Conservation (phyloP, 2,329 filamentous ascomycete species). For the Fusarium equiseti region DNA sequence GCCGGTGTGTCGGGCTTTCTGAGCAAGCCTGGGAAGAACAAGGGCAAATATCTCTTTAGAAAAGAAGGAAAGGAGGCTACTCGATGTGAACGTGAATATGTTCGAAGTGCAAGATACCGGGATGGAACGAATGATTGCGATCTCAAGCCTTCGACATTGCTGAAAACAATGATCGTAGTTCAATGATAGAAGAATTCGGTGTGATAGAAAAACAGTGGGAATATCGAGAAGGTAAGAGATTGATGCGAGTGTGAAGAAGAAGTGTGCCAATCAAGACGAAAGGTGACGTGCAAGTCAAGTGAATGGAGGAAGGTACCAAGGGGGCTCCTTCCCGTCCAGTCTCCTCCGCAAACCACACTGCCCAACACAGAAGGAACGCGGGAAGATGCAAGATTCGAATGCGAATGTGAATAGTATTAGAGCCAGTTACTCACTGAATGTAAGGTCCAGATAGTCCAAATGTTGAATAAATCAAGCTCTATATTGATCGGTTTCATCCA, state of each 20-base stretch:
- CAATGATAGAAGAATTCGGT: slow-evolving; percentile 12
- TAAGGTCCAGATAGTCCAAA: slow-evolving; percentile 17
- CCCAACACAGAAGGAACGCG: background rate
- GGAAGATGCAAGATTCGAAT: background rate
- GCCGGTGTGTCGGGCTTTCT: slow-evolving; percentile 14
- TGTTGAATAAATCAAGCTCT: slow-evolving; percentile 14
- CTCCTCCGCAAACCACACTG: background rate
- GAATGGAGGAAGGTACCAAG: slow-evolving; percentile 10
- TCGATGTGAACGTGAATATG: slow-evolving; percentile 8
- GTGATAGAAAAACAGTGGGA: slow-evolving; percentile 15
- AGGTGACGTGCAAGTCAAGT: background rate
- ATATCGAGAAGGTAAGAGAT: background rate
- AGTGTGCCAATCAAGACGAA: slow-evolving; percentile 3
- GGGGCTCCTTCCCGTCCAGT: slow-evolving; percentile 20
- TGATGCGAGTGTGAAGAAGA: slow-evolving; percentile 6
- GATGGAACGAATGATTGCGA: slow-evolving; percentile 28
- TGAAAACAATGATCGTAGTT: slow-evolving; percentile 6
- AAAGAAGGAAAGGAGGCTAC: slow-evolving; percentile 18
- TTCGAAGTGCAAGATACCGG: slow-evolving; percentile 16
- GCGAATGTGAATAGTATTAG: background rate
- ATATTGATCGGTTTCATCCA: slow-evolving; percentile 8
- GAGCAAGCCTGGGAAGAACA: slow-evolving; percentile 4
- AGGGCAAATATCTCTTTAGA: slow-evolving; percentile 12
- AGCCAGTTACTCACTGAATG: background rate
- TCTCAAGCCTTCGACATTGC: slow-evolving; percentile 31